Evolutionary conservation across 1,139 yeast genomes (phyloP).

Genomic region (Hyphopichia khmerensis): DNA sequence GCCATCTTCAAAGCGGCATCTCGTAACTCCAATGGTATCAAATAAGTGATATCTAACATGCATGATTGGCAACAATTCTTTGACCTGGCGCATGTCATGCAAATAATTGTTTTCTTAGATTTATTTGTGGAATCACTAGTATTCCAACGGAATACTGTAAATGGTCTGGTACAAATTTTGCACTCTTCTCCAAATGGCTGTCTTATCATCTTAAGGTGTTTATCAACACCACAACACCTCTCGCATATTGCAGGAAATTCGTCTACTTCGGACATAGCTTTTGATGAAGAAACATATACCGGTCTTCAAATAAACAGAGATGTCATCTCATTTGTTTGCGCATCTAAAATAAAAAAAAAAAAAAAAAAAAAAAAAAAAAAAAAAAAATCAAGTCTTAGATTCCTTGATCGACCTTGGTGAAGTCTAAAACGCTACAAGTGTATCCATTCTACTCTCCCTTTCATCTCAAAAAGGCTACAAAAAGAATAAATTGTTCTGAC

Average conservation of each 20-base stretch:
- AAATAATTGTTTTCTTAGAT: conserved; percentile 56
- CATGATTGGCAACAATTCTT: conserved; percentile 88
- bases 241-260: conserved; percentile 70
- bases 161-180: conserved; percentile 79
- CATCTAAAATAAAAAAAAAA: neutral
- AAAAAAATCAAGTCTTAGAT: no score
- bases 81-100: conserved; percentile 75
- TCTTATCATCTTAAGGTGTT: conserved; percentile 67
- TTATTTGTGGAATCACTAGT: conserved; percentile 33
- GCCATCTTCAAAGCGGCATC: conserved; percentile 83
- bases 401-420: no score
- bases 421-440: no score
- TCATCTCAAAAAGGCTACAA: no score
- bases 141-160: conserved; percentile 77
- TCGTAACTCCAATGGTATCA: conserved; percentile 73
- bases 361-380: no score
- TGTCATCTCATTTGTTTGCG: neutral
- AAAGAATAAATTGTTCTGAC: no score
- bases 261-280: conserved; percentile 3
- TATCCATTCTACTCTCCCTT: no score
- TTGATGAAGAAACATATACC: no score
- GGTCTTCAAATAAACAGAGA: no score
- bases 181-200: conserved; percentile 77
- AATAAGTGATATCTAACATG: conserved; percentile 75
- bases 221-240: conserved; percentile 65